Percentiles rank a stretch among this genome's conserved stretches.
phyloP scores from a whole-genome alignment of 805 yeast genomes.

The Yamadazyma tumulicola region DNA sequence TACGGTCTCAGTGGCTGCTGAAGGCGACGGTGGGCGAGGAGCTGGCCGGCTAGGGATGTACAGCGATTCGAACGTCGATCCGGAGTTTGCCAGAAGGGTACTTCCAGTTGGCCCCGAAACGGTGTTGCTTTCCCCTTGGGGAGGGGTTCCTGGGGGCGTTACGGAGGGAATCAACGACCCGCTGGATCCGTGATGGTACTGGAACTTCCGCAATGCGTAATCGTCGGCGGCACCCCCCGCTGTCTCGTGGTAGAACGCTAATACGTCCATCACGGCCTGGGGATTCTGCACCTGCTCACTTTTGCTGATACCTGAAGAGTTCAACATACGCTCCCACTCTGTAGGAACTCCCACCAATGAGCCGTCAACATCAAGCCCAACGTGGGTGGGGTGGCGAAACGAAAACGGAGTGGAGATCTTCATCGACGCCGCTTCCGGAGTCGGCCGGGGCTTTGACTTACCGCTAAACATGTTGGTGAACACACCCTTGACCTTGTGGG shows the following conservation, averaged over 20 bases:
- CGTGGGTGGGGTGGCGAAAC: constrained; percentile 88
- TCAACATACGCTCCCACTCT: constrained; percentile 83
- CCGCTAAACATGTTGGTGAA: constrained; percentile 51
- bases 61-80: constrained; percentile 29
- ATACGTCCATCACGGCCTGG: constrained; percentile 89
- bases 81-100: constrained; percentile 1
- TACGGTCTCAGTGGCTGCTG: constrained; percentile 13
- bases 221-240: constrained; percentile 40
- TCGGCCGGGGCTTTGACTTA: constrained; percentile 13
- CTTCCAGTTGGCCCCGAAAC: not conserved
- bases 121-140: constrained; percentile 11
- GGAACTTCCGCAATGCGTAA: constrained; percentile 42
- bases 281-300: constrained; percentile 90
- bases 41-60: constrained; percentile 68
- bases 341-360: constrained; percentile 89
- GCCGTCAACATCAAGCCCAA: constrained; percentile 85
- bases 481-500: constrained; percentile 54
- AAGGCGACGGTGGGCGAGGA: constrained; percentile 50
- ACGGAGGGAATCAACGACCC: constrained; percentile 23
- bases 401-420: constrained; percentile 90
- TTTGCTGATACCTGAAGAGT: constrained; percentile 82
- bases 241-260: constrained; percentile 73
- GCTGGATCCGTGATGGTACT: constrained; percentile 22
- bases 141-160: constrained; percentile 29
- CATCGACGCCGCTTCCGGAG: constrained; percentile 27